A percentile compares a stretch with the other conserved stretches of the same genome.
Conservation (phyloP, 1,284 basidiomycete species). For the Marasmius tenuissimus region DNA sequence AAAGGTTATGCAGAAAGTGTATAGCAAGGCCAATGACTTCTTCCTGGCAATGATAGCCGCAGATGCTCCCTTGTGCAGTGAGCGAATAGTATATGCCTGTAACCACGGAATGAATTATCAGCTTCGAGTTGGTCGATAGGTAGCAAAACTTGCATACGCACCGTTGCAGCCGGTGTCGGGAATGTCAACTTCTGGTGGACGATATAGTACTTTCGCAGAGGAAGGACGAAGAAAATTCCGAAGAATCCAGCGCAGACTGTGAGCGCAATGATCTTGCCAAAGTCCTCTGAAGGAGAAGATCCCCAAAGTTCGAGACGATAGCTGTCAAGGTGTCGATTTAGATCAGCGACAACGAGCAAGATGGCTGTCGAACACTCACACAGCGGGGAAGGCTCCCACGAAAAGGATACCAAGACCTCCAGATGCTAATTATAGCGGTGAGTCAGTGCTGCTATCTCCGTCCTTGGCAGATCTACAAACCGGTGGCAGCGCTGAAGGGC, state of each 20-base stretch:
- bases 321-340: constrained; percentile 24
- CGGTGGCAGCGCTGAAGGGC: constrained; percentile 43
- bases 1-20: constrained; percentile 51
- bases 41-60: constrained; percentile 55
- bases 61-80: constrained; percentile 52
- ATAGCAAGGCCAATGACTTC: constrained; percentile 54
- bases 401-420: constrained; percentile 64
- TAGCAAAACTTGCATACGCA: constrained; percentile 16
- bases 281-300: constrained; percentile 3
- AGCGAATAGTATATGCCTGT: constrained; percentile 60
- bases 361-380: constrained; percentile 36
- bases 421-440: constrained; percentile 33
- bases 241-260: constrained; percentile 61
- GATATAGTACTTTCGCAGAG: constrained; percentile 66
- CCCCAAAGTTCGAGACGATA: background rate
- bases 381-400: constrained; percentile 66
- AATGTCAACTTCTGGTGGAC: constrained; percentile 69
- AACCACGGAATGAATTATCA: background rate
- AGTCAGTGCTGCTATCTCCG: background rate
- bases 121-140: background rate
- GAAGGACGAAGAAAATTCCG: constrained; percentile 69
- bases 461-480: background rate
- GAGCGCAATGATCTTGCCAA: constrained; percentile 42
- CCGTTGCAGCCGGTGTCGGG: constrained; percentile 70
- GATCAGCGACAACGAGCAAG: constrained; percentile 45